Percentiles rank a stretch among this genome's conserved stretches.
phyloP scores from a whole-genome alignment of 164 flowering plant genomes.

The Saururus chinensis region DNA sequence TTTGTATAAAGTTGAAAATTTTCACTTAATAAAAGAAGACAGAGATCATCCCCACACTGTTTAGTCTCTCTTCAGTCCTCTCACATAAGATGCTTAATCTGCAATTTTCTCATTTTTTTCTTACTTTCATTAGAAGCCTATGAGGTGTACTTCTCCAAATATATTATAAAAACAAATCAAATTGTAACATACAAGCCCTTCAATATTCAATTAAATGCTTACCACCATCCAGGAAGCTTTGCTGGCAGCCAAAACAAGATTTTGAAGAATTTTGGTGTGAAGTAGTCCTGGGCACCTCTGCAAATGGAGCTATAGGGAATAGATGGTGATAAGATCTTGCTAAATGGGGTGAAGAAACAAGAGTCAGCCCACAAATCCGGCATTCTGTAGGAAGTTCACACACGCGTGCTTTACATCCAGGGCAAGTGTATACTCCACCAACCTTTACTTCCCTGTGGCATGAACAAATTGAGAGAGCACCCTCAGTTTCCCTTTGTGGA shows the following conservation, averaged over 20 bases:
- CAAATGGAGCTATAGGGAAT: constrained; percentile 74
- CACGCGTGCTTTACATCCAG: constrained; percentile 91
- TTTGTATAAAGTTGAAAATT: neutral
- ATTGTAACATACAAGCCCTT: neutral
- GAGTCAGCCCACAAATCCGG: constrained; percentile 83
- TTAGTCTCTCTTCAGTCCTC: neutral
- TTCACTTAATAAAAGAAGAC: neutral
- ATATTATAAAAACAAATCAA: neutral
- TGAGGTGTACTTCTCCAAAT: too few relatives aligned
- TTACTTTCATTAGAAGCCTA: too few relatives aligned
- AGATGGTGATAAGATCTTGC: constrained; percentile 98
- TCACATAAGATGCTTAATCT: too few relatives aligned
- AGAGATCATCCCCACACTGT: neutral
- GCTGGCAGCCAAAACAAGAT: constrained; percentile 86
- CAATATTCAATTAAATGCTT: constrained; percentile 6
- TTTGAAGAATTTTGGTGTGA: constrained; percentile 22
- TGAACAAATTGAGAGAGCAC: constrained; percentile 76
- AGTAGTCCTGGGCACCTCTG: constrained; percentile 41
- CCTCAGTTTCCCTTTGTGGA: constrained; percentile 94
- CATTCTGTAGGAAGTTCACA: constrained; percentile 94
- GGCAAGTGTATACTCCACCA: constrained; percentile 94
- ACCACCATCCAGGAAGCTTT: constrained; percentile 51
- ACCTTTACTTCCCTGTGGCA: constrained; percentile 87
- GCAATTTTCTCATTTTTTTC: too few relatives aligned
- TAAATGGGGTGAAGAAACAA: constrained; percentile 94